Conservation (phyloP, 192 early-diverging fungal species). For the Podochytrium sp. region DNA sequence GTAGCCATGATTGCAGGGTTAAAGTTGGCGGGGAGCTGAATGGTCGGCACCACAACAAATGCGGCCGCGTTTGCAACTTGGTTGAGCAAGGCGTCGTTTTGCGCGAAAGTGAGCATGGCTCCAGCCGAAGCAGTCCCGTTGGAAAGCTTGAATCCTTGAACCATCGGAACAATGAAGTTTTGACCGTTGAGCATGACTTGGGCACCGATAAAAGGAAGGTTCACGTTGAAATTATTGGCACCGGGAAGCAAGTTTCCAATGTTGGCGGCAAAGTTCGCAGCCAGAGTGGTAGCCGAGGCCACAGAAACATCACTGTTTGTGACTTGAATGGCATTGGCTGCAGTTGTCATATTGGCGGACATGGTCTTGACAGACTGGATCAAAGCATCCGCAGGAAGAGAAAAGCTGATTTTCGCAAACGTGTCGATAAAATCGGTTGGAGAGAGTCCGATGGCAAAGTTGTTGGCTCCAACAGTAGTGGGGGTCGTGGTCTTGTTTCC, state of each 20-base stretch:
- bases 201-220: conserved; percentile 27
- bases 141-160: conserved; percentile 21
- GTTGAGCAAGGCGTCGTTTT: conserved; percentile 19
- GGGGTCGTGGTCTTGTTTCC: not conserved
- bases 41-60: conserved; percentile 12
- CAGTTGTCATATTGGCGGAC: not conserved
- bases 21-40: conserved; percentile 22
- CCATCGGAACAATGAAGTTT: conserved; percentile 16
- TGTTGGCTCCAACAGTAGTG: not conserved
- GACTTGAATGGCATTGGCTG: not conserved
- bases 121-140: conserved; percentile 9
- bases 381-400: conserved; percentile 13
- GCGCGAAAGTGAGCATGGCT: conserved; percentile 13
- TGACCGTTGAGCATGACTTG: conserved; percentile 24
- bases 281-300: conserved; percentile 18
- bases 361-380: conserved; percentile 5
- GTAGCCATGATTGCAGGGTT: conserved; percentile 2
- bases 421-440: conserved; percentile 16
- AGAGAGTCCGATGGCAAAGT: conserved; percentile 10
- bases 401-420: not conserved
- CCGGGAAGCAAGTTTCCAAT: conserved; percentile 9
- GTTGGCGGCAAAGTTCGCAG: not conserved
- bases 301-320: not conserved
- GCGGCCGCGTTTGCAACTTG: conserved; percentile 18
- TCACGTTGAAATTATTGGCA: conserved; percentile 12